Percentiles rank a stretch among this genome's conserved stretches.
These are phyloP conservation scores for Alnus glutinosa DNA, from an alignment of 306 rosid genomes.

Conservation along the genomic window DNA sequence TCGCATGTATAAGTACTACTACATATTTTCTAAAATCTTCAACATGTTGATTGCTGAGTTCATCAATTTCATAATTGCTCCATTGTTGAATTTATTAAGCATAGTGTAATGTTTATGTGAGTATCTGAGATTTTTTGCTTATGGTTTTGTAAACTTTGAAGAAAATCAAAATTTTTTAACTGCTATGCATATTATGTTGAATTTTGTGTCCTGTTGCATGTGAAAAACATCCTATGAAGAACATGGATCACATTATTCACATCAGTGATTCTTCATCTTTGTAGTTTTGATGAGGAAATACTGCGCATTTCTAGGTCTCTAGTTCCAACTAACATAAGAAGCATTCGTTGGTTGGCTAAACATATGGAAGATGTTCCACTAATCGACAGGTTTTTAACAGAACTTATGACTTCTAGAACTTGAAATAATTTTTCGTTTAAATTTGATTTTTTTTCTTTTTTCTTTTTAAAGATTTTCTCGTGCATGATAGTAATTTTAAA, in stretches of 20 bases:
- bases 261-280: slow-evolving; percentile 31
- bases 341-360: slow-evolving; percentile 66
- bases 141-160: neutral
- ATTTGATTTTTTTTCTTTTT: neutral
- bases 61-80: neutral
- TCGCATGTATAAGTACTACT: neutral
- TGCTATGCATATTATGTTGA: neutral
- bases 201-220: neutral
- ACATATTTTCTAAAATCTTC: neutral
- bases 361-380: slow-evolving; percentile 41
- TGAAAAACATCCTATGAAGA: too few relatives aligned
- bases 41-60: neutral
- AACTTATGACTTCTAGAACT: neutral
- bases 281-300: slow-evolving; percentile 81
- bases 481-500: neutral
- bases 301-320: slow-evolving; percentile 72
- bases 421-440: neutral
- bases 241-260: slow-evolving; percentile 17
- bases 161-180: neutral
- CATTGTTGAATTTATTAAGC: neutral
- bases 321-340: slow-evolving; percentile 64
- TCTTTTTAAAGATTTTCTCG: neutral
- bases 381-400: slow-evolving; percentile 44
- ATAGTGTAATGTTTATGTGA: neutral
- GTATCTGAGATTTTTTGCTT: neutral